Evolutionary conservation across 495 filamentous ascomycete genomes (phyloP).

Genomic region (Aspergillus sclerotiicarbonarius): DNA sequence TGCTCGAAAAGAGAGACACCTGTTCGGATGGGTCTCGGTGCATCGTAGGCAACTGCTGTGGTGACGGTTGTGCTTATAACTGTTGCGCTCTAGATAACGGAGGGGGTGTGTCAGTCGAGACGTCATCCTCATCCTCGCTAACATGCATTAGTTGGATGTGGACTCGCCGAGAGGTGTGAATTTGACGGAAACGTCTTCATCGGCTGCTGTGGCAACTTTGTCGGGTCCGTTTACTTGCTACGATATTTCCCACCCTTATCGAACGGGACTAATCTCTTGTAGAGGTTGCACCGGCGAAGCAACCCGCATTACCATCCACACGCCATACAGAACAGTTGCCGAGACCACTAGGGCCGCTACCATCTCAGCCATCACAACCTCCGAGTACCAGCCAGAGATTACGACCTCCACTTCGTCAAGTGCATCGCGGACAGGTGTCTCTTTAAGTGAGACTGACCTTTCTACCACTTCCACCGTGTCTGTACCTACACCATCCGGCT

Average conservation of each 20-base stretch:
- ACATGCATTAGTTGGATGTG: constrained; percentile 8
- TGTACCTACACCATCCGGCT: too few relatives aligned
- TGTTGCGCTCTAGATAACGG: not conserved
- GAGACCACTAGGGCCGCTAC: not conserved
- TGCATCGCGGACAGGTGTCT: not conserved
- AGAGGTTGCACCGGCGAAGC: constrained; percentile 7
- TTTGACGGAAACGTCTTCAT: constrained; percentile 12
- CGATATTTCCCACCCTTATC: not conserved
- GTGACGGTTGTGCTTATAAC: not conserved
- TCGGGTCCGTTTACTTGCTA: not conserved
- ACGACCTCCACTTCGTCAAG: not conserved
- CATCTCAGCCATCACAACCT: not conserved
- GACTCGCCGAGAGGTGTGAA: constrained; percentile 5
- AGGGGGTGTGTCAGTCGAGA: not conserved
- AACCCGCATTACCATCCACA: constrained; percentile 6
- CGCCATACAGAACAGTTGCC: constrained; percentile 2
- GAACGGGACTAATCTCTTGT: not conserved
- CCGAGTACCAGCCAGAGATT: too few relatives aligned
- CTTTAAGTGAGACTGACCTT: not conserved
- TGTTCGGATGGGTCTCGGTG: not conserved
- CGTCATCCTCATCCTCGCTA: not conserved
- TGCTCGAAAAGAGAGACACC: not conserved
- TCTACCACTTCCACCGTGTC: too few relatives aligned
- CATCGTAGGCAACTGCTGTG: not conserved
- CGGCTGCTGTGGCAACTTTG: constrained; percentile 10